A percentile compares a stretch with the other conserved stretches of the same genome.
Conservation (phyloP, 768 basidiomycete genomes). For the Lactarius akahatsu region DNA sequence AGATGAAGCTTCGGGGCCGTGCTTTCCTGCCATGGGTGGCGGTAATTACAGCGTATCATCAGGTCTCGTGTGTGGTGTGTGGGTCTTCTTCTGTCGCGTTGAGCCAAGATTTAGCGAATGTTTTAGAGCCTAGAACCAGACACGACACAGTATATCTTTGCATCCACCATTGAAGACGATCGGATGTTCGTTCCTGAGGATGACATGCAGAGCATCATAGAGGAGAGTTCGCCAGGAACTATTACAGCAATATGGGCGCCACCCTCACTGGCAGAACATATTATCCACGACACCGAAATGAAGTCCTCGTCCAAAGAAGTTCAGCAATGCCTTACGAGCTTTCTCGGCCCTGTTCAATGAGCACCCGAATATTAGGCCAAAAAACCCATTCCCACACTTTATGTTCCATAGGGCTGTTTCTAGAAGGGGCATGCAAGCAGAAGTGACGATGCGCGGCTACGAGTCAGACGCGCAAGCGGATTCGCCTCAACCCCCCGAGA, state of each 20-base stretch:
- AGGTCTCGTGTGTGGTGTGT: not conserved
- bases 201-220: not conserved
- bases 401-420: not conserved
- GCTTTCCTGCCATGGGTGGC: not conserved
- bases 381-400: not conserved
- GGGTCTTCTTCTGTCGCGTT: not conserved
- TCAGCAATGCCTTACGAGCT: not conserved
- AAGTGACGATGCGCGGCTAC: not conserved
- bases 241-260: not conserved
- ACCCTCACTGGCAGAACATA: not conserved
- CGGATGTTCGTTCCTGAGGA: constrained; percentile 5
- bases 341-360: not conserved
- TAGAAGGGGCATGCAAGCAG: not conserved
- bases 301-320: not conserved
- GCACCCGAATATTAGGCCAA: not conserved
- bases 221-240: not conserved
- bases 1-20: not conserved
- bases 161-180: not conserved
- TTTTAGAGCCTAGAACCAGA: not conserved
- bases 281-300: not conserved
- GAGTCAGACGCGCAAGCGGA: not conserved
- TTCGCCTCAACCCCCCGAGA: not conserved
- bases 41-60: not conserved
- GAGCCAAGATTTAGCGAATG: not conserved
- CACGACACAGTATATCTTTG: not conserved